Conservation (phyloP, 2,329 filamentous ascomycete species). For the Apiospora saccharicola region DNA sequence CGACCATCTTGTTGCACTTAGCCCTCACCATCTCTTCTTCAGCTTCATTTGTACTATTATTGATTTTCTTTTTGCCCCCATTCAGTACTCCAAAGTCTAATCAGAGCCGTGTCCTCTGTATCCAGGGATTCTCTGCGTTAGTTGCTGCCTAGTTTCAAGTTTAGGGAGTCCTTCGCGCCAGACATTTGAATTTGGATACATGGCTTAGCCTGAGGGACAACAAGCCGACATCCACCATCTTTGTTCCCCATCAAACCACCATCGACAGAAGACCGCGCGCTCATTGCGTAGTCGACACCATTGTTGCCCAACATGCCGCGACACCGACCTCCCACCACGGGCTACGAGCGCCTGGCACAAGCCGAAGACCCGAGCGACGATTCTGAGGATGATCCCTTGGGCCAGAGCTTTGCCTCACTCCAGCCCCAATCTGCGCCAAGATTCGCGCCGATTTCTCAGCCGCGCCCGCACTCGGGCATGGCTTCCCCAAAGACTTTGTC, state of each 20-base stretch:
- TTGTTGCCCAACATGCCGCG: constrained; percentile 65
- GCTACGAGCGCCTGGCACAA: constrained; percentile 85
- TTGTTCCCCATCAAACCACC: background rate
- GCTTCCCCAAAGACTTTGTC: constrained; percentile 57
- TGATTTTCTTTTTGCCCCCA: background rate
- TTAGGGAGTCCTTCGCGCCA: background rate
- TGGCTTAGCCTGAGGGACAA: background rate
- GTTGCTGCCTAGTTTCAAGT: constrained; percentile 3
- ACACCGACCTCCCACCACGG: constrained; percentile 75
- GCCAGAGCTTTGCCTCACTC: constrained; percentile 59
- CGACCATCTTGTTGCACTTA: background rate
- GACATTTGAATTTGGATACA: background rate
- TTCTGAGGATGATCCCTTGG: constrained; percentile 71
- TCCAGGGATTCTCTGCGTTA: background rate
- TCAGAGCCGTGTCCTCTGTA: background rate
- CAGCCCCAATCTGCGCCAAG: constrained; percentile 64
- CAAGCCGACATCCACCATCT: constrained; percentile 1
- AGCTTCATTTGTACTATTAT: constrained; percentile 6
- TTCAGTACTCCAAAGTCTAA: background rate
- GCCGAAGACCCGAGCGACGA: constrained; percentile 79
- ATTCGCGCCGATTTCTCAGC: constrained; percentile 70
- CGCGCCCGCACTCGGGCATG: constrained; percentile 67
- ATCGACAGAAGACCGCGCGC: constrained; percentile 19
- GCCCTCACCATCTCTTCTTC: background rate
- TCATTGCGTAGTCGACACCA: constrained; percentile 11